Evolutionary conservation across 257 asterid genomes (phyloP).

Genomic region (Solanum infundibuliforme): DNA sequence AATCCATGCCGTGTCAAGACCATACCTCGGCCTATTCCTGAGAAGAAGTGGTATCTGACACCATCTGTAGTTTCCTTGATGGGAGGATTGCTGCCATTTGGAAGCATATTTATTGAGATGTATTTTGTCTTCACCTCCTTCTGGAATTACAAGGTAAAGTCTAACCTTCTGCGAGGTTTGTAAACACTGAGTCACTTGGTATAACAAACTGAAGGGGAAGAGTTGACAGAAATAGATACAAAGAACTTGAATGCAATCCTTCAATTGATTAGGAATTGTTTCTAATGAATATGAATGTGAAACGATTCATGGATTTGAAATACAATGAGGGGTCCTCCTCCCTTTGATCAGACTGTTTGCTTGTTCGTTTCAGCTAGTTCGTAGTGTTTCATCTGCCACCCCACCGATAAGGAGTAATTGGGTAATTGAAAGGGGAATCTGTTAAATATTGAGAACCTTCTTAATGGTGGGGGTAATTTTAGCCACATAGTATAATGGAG

Average conservation of each 20-base stretch:
- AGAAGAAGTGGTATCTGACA: constrained; percentile 62
- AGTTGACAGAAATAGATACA: not conserved
- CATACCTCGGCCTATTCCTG: constrained; percentile 83
- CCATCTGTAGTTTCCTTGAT: constrained; percentile 51
- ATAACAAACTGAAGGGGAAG: not conserved
- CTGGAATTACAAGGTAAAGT: constrained; percentile 63
- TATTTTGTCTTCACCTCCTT: constrained; percentile 64
- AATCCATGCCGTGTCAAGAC: constrained; percentile 69
- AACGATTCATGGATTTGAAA: not conserved
- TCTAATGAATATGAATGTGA: not conserved
- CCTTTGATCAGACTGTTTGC: not conserved
- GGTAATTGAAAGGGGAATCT: not conserved
- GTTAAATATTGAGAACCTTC: not conserved
- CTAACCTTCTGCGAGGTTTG: not conserved
- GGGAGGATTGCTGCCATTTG: constrained; percentile 67
- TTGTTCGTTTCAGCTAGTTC: not conserved
- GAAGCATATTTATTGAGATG: constrained; percentile 67
- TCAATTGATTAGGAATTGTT: not conserved
- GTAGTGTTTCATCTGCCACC: not conserved
- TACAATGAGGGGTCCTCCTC: not conserved
- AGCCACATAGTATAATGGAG: not conserved
- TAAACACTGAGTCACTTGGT: not conserved
- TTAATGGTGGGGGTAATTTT: not conserved
- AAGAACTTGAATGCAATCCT: not conserved
- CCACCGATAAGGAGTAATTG: not conserved